Base-by-base conservation (phyloP, 1,284 basidiomycete species). In the Volvariella volvacea region DNA sequence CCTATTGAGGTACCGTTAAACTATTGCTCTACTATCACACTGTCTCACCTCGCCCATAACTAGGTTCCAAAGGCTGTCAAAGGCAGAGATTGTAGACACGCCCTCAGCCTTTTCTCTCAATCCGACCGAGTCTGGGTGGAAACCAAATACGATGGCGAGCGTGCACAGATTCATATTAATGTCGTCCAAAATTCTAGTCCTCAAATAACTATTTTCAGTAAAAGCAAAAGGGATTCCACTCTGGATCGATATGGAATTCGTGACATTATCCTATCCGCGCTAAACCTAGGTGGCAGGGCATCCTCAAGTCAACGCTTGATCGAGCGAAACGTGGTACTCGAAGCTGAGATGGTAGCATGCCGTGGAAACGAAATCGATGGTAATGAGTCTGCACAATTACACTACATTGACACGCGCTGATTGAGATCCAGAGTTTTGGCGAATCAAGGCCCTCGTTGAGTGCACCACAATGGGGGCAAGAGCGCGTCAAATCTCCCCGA, bases 71-170 rank as follows among this genome's bases (percentile, higher is more conserved):
- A 90, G 61, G 87, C 85, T 34, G 63, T 71, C 22, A 92, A 92
- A 58, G 88, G 80, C 2, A 67, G 73, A 42, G 70, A 75, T 8
- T 71, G 80, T 30, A 50, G 63, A 3, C 71, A 85, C 41, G 76
- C 81, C 0, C 63, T 91, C 10, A 63, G 66, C 17, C 61, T 66
- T 20, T 73, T 88, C 36, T 52, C 55, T 9, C 48, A 60, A 1
- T 65, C 71, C 0, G 55, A 68, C 3, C 62, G 57, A 39, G 66
- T 91, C 2, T 92, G 84, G 78, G 88, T 83, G 0, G 92, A 95
- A 64, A 89, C 80, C 1, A 94, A 95, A 61, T 92, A 92, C 58
- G 92, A 94, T 50, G 92, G 92, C 4, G 91, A 93, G 60, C 73
- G 90, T 56, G 87, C 80, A 47, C 92, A 95, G 57, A 89, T 93